A percentile compares a stretch with the other conserved stretches of the same genome.
Conservation (phyloP, 257 asterid species). For the Scutellaria barbata region DNA sequence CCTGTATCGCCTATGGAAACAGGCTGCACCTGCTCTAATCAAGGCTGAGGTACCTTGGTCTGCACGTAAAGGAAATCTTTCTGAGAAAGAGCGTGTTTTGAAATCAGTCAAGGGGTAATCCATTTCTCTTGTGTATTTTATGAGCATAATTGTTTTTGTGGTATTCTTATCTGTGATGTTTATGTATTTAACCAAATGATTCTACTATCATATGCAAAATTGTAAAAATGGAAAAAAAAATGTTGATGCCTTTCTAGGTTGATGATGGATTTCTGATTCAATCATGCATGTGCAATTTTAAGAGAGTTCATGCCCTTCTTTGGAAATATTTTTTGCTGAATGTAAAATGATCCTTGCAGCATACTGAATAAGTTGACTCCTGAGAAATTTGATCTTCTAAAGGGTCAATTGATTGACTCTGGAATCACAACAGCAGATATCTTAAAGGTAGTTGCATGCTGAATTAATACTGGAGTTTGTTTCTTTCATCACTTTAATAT, state of each 20-base stretch:
- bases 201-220: not conserved
- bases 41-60: constrained; percentile 99
- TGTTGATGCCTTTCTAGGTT: not conserved
- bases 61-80: constrained; percentile 72
- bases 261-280: not conserved
- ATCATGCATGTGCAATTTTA: not conserved
- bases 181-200: constrained; percentile 4
- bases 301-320: not conserved
- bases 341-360: constrained; percentile 50
- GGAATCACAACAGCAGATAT: constrained; percentile 97
- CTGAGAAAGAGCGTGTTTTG: constrained; percentile 84
- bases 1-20: constrained; percentile 40
- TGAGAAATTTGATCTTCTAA: constrained; percentile 87
- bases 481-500: not conserved
- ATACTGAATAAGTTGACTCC: constrained; percentile 97
- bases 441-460: constrained; percentile 60
- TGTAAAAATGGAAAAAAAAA: not conserved
- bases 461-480: not conserved
- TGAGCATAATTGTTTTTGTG: not conserved
- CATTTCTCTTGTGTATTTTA: constrained; percentile 17
- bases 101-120: constrained; percentile 92
- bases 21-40: constrained; percentile 75
- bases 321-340: constrained; percentile 19
- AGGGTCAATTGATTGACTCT: constrained; percentile 89
- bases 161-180: not conserved